Base-by-base conservation (phyloP, 1,284 basidiomycete genomes). In the Marasmius oreades region DNA sequence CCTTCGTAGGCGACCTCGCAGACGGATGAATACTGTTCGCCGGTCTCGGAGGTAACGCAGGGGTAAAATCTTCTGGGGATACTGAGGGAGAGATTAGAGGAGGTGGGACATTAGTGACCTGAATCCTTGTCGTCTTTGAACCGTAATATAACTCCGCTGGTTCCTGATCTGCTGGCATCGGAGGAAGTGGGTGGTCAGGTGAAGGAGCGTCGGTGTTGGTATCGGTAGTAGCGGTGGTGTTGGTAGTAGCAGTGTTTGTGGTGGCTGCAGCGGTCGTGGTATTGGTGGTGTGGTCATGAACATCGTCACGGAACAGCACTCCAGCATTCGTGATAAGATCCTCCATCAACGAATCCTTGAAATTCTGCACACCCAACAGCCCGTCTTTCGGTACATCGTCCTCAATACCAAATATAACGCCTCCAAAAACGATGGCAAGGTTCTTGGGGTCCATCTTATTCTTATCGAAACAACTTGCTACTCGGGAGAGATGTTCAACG, bases 391-490 rank as follows among this genome's bases (percentile, higher is more conserved):
- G 85, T 50, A 91, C 76, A 57, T 95, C 90, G 58, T 96, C 93
- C 67, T 94, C 92, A 11, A 31, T 10, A 31, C 93, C 93, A 65
- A 96, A 95, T 46, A 96, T 82, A 11, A 93, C 91, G 11, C 85
- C 79, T 43, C 86, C 86, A 71, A 94, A 94, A 1, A 93, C 86
- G 55, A 95, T 93, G 4, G 91, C 90, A 23, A 95, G 76, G 66
- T 94, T 95, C 75, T 90, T 91, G 0, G 89, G 77, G 61, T 94
- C 93, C 96, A 99, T 99, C 74, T 97, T 98, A 72, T 97, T 98
- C 69, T 82, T 82, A 20, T 86, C 82, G 4, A 81, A 77, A 51
- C 82, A 77, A 6, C 83, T 75, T 1, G 86, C 85, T 4, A 99
- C 85, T 23, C 88, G 81, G 7, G 88, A 78, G 11, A 99, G 83